Evolutionary conservation across 2,329 filamentous ascomycete genomes (phyloP).

Genomic region (Thermomyces lanuginosus): DNA sequence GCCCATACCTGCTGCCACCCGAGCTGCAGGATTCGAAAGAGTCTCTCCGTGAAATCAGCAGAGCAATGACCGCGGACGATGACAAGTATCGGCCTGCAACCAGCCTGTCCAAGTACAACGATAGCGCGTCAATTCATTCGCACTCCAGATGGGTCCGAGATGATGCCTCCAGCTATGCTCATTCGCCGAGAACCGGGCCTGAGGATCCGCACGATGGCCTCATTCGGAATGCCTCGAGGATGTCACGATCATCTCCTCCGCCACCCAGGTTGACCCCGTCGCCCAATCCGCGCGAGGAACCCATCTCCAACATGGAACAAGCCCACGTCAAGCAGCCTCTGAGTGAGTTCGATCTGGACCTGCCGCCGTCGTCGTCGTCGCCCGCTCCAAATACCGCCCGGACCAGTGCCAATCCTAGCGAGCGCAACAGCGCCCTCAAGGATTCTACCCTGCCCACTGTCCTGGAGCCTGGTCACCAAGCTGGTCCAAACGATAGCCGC

Average conservation of each 20-base stretch:
- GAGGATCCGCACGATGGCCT: slow-evolving; percentile 37
- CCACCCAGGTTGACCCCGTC: slow-evolving; percentile 8
- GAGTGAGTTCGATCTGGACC: too few relatives aligned
- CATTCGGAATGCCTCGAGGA: slow-evolving; percentile 40
- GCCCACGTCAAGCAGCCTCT: too few relatives aligned
- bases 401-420: too few relatives aligned
- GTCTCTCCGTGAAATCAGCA: slow-evolving; percentile 71
- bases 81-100: slow-evolving; percentile 63
- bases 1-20: slow-evolving; percentile 82
- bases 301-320: too few relatives aligned
- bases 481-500: too few relatives aligned
- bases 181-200: slow-evolving; percentile 26
- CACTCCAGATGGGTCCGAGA: slow-evolving; percentile 24
- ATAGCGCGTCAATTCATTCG: slow-evolving; percentile 21
- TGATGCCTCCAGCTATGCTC: slow-evolving; percentile 37
- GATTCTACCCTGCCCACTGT: too few relatives aligned
- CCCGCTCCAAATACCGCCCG: too few relatives aligned
- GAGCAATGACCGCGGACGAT: slow-evolving; percentile 55
- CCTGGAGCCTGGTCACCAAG: too few relatives aligned
- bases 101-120: slow-evolving; percentile 36
- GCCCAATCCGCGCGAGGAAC: slow-evolving; percentile 8
- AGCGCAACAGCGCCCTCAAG: too few relatives aligned
- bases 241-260: slow-evolving; percentile 38
- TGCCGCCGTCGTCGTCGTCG: too few relatives aligned
- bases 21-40: slow-evolving; percentile 63